Percentiles rank a stretch among this genome's conserved stretches.
Conservation (phyloP, 2,329 filamentous ascomycete genomes). For the Aspergillus quadricinctus region DNA sequence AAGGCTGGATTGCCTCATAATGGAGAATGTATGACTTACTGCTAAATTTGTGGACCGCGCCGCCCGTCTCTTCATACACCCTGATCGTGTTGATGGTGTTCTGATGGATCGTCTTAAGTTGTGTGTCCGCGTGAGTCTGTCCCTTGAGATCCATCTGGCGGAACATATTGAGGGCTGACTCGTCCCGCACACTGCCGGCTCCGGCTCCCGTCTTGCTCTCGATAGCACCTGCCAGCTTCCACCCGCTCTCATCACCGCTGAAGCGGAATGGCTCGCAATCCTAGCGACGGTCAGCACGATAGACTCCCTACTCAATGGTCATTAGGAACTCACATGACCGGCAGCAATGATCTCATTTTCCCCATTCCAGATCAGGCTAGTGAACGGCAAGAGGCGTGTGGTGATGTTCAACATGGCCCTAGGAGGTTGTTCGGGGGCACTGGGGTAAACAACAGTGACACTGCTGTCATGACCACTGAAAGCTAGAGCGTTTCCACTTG, state of each 20-base stretch:
- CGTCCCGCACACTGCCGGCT: conserved; percentile 63
- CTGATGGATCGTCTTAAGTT: conserved; percentile 92
- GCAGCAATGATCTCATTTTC: conserved; percentile 94
- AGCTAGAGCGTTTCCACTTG: conserved; percentile 85
- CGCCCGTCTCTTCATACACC: conserved; percentile 64
- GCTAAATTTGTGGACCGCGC: conserved; percentile 72
- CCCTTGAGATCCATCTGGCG: conserved; percentile 98
- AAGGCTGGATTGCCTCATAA: not conserved
- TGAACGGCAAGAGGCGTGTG: conserved; percentile 87
- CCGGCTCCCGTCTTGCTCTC: conserved; percentile 67
- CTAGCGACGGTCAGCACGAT: conserved; percentile 23
- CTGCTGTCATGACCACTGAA: conserved; percentile 95
- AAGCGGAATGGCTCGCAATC: conserved; percentile 86
- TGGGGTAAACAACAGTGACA: conserved; percentile 93
- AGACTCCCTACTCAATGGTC: not conserved
- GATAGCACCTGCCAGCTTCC: conserved; percentile 77
- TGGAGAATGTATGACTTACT: conserved; percentile 54
- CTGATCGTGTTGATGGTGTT: conserved; percentile 89
- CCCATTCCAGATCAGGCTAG: conserved; percentile 85
- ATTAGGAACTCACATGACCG: conserved; percentile 61
- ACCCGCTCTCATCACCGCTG: conserved; percentile 70
- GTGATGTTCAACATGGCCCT: conserved; percentile 84
- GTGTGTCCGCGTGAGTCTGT: conserved; percentile 84
- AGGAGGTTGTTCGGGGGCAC: conserved; percentile 83
- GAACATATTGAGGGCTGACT: conserved; percentile 97